A percentile compares a stretch with the other conserved stretches of the same genome.
Evolutionary conservation across 2,329 filamentous ascomycete genomes (phyloP).

Genomic region (Cryphonectria naterciae): DNA sequence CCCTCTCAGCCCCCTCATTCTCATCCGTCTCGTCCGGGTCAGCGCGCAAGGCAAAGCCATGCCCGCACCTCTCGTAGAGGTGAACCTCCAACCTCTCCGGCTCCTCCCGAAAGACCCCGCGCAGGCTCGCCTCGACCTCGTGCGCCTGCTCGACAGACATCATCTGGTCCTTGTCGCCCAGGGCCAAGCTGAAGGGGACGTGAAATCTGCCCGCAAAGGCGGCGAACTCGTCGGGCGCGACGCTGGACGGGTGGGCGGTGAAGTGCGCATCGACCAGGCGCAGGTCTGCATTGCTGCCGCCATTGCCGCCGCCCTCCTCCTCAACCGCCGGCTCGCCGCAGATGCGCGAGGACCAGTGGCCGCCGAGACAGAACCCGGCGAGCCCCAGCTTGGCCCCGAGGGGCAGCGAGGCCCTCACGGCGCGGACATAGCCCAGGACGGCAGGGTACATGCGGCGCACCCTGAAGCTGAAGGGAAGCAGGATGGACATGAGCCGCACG

Average conservation of each 20-base stretch:
- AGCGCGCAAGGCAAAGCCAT: conserved; percentile 35
- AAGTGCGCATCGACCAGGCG: conserved; percentile 43
- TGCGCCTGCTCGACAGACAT: conserved; percentile 26
- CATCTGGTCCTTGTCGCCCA: conserved; percentile 33
- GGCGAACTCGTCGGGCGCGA: conserved; percentile 40
- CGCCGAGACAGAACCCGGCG: conserved; percentile 49
- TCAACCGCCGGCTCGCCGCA: conserved; percentile 32
- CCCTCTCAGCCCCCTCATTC: conserved; percentile 23
- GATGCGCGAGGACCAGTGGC: conserved; percentile 39
- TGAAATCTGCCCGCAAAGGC: conserved; percentile 27
- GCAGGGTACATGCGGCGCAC: conserved; percentile 33
- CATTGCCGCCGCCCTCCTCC: conserved; percentile 32
- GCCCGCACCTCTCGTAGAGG: conserved; percentile 31
- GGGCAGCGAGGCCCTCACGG: conserved; percentile 36
- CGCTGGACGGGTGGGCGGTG: conserved; percentile 40
- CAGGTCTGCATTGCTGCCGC: neutral
- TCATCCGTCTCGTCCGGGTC: conserved; percentile 28
- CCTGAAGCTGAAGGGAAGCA: conserved; percentile 19
- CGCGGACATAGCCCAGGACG: conserved; percentile 38
- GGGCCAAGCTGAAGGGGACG: conserved; percentile 33
- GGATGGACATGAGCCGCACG: conserved; percentile 7
- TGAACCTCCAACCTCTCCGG: conserved; percentile 28
- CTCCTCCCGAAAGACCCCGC: conserved; percentile 23
- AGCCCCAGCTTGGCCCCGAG: conserved; percentile 39
- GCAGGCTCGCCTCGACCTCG: conserved; percentile 29